Evolutionary conservation across 805 yeast genomes (phyloP).

Genomic region (Tetrapisispora nanseiensis): DNA sequence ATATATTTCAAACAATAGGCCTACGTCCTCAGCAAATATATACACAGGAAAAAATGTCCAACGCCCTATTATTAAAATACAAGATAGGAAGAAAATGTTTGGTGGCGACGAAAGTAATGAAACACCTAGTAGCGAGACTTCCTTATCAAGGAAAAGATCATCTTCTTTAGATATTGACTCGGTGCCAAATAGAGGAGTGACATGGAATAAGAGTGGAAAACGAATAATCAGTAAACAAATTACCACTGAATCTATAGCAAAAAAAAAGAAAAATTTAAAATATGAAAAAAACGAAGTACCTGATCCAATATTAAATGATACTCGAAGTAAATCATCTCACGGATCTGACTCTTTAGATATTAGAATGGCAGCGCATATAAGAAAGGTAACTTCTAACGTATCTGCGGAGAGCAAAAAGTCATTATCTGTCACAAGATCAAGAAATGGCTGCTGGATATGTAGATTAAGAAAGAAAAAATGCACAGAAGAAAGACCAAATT

Average conservation of each 20-base stretch:
- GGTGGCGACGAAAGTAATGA: neutral
- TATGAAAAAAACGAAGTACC: neutral
- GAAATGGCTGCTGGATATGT: constrained; percentile 73
- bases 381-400: neutral
- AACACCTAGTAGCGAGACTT: neutral
- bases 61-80: constrained; percentile 22
- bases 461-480: constrained; percentile 64
- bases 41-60: constrained; percentile 8
- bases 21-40: constrained; percentile 23
- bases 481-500: constrained; percentile 52
- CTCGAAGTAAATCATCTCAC: neutral
- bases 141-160: neutral
- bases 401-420: neutral
- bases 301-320: neutral
- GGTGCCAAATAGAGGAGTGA: constrained; percentile 12
- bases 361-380: neutral
- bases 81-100: constrained; percentile 12
- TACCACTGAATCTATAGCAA: constrained; percentile 9
- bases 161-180: neutral
- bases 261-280: neutral
- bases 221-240: constrained; percentile 17
- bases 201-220: constrained; percentile 30
- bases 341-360: neutral
- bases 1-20: constrained; percentile 12
- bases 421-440: constrained; percentile 32